Percentiles rank a stretch among this genome's conserved stretches.
Evolutionary conservation across 1,139 yeast species (phyloP).

Genomic region (Blastobotrys illinoisensis): DNA sequence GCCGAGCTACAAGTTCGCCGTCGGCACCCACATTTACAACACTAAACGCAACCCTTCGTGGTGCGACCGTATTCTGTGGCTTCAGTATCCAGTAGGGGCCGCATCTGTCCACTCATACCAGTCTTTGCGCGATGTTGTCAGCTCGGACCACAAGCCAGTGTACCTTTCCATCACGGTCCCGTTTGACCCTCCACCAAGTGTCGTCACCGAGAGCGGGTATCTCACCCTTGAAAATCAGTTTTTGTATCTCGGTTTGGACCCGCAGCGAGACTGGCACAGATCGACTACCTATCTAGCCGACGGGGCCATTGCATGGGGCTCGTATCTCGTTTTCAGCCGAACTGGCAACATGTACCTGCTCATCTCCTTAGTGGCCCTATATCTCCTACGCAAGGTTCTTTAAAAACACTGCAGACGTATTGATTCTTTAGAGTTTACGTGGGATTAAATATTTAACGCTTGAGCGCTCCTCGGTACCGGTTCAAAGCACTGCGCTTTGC

Average conservation of each 20-base stretch:
- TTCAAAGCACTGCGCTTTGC: neutral
- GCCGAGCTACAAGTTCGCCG: constrained; percentile 70
- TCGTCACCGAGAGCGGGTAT: constrained; percentile 1
- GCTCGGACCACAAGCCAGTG: constrained; percentile 45
- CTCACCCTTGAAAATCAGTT: constrained; percentile 4
- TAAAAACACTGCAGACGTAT: too few relatives aligned
- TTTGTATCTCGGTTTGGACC: constrained; percentile 13
- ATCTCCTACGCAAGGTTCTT: neutral
- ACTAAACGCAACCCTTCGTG: constrained; percentile 70
- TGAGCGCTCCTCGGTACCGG: neutral
- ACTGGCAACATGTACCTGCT: constrained; percentile 13
- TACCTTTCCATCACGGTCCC: constrained; percentile 33
- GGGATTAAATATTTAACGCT: too few relatives aligned
- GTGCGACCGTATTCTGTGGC: constrained; percentile 78
- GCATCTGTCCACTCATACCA: constrained; percentile 35
- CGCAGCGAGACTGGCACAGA: constrained; percentile 7
- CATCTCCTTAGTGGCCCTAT: neutral
- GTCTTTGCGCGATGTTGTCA: constrained; percentile 40
- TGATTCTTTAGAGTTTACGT: too few relatives aligned
- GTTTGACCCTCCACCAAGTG: constrained; percentile 12
- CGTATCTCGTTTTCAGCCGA: constrained; percentile 17
- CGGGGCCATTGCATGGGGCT: constrained; percentile 22
- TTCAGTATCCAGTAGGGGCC: constrained; percentile 37
- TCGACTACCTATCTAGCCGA: constrained; percentile 19
- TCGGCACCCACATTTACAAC: constrained; percentile 49